These are phyloP conservation scores for Ampelomyces quisqualis DNA, from an alignment of 2,329 filamentous ascomycete species.

Conservation along the genomic window DNA sequence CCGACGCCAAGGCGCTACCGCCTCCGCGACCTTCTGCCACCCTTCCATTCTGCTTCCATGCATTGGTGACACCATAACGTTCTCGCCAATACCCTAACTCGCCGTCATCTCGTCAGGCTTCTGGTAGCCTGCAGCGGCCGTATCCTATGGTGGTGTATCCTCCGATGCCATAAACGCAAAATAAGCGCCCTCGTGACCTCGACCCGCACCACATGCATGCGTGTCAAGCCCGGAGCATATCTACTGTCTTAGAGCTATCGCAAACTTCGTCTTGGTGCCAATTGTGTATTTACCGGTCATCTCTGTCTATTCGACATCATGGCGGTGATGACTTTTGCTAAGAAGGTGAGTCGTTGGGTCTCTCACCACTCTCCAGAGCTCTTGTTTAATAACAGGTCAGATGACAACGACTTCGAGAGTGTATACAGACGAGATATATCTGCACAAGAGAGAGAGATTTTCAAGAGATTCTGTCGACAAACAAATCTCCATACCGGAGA, in stretches of 20 bases:
- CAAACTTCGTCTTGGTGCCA: not conserved
- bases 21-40: conserved; percentile 15
- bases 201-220: conserved; percentile 1
- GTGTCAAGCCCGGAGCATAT: not conserved
- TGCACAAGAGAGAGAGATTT: conserved; percentile 24
- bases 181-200: conserved; percentile 11
- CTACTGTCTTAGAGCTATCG: not conserved
- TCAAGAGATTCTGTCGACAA: conserved; percentile 38
- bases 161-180: not conserved
- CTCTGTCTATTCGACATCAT: conserved; percentile 18
- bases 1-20: conserved; percentile 11
- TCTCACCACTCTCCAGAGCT: conserved; percentile 7
- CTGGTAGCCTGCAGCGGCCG: not conserved
- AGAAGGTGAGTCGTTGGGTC: conserved; percentile 33
- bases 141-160: not conserved
- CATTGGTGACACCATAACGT: conserved; percentile 25
- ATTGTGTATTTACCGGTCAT: conserved; percentile 1
- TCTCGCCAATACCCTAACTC: conserved; percentile 7
- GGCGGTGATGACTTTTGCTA: conserved; percentile 38
- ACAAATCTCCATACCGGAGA: conserved; percentile 41
- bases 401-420: conserved; percentile 29
- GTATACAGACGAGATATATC: conserved; percentile 29
- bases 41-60: conserved; percentile 32
- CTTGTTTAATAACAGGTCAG: conserved; percentile 26
- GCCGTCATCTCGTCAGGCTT: not conserved